Conservation (phyloP, 805 yeast genomes). For the Yamadazyma tumulicola region DNA sequence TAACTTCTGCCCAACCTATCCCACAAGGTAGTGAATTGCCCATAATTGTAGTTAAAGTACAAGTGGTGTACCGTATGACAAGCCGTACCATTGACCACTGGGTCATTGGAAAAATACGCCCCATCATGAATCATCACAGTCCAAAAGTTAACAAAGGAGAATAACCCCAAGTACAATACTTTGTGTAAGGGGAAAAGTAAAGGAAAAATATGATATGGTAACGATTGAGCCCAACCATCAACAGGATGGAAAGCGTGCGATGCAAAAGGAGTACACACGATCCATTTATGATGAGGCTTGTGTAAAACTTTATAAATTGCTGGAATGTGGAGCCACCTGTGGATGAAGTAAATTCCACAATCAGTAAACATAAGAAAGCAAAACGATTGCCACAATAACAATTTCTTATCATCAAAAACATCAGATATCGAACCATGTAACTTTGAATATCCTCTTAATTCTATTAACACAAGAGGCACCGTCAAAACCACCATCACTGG, state of each 20-base stretch:
- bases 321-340: constrained; percentile 94
- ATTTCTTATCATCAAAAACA: constrained; percentile 64
- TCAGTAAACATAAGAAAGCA: constrained; percentile 89
- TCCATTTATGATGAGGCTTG: constrained; percentile 99
- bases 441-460: constrained; percentile 77
- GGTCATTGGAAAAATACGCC: constrained; percentile 88
- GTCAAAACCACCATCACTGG: constrained; percentile 88
- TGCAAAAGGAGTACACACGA: constrained; percentile 97
- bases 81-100: constrained; percentile 94
- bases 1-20: constrained; percentile 93
- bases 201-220: constrained; percentile 93
- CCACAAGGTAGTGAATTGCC: constrained; percentile 98
- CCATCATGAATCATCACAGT: constrained; percentile 99
- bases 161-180: constrained; percentile 72
- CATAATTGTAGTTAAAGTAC: constrained; percentile 96
- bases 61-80: constrained; percentile 97
- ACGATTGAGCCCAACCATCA: constrained; percentile 89
- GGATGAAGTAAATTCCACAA: constrained; percentile 85
- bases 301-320: constrained; percentile 78
- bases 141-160: constrained; percentile 95
- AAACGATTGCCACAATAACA: constrained; percentile 66
- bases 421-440: constrained; percentile 66
- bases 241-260: constrained; percentile 98
- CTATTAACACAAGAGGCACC: constrained; percentile 84
- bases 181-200: constrained; percentile 91